Evolutionary conservation across 139 green algal genomes (phyloP).

Genomic region (Edaphochlamys debaryana): DNA sequence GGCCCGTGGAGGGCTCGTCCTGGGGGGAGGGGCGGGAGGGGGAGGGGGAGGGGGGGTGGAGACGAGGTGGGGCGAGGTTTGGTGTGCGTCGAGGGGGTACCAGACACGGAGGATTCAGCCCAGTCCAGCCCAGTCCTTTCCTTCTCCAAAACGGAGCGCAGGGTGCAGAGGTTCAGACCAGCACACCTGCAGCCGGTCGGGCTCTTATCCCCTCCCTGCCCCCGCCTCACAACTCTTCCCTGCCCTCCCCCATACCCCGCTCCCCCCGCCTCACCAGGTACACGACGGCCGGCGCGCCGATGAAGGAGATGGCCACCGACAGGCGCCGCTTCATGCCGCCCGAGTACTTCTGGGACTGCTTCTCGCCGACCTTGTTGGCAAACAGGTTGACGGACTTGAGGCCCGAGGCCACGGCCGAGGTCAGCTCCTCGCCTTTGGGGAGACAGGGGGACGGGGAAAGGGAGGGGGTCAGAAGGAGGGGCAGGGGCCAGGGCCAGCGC

Average conservation of each 20-base stretch:
- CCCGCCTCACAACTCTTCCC: no score
- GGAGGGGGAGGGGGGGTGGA: no score
- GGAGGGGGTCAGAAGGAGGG: conserved; percentile 51
- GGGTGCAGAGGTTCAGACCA: no score
- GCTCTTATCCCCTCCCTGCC: no score
- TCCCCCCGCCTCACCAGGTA: conserved; percentile 71
- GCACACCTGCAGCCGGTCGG: no score
- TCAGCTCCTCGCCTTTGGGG: conserved; percentile 64
- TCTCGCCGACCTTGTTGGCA: conserved; percentile 53
- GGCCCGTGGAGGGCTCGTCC: conserved; percentile 91
- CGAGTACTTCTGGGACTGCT: conserved; percentile 58
- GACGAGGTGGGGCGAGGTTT: no score
- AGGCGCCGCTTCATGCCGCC: conserved; percentile 81
- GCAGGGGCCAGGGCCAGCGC: conserved; percentile 44
- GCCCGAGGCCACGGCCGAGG: conserved; percentile 59
- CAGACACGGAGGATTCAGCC: no score
- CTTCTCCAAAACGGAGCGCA: no score
- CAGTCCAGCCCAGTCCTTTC: no score
- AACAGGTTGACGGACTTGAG: conserved; percentile 59
- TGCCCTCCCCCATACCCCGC: no score
- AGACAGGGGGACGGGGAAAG: conserved; percentile 66
- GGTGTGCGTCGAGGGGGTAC: no score
- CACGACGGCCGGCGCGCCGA: conserved; percentile 75
- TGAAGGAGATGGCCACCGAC: conserved; percentile 83
- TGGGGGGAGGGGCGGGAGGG: conserved; percentile 43